Evolutionary conservation across 2,329 filamentous ascomycete species (phyloP), one percentile per base, ranked within the genome.

Genomic region (Malbranchea zuffiana): DNA sequence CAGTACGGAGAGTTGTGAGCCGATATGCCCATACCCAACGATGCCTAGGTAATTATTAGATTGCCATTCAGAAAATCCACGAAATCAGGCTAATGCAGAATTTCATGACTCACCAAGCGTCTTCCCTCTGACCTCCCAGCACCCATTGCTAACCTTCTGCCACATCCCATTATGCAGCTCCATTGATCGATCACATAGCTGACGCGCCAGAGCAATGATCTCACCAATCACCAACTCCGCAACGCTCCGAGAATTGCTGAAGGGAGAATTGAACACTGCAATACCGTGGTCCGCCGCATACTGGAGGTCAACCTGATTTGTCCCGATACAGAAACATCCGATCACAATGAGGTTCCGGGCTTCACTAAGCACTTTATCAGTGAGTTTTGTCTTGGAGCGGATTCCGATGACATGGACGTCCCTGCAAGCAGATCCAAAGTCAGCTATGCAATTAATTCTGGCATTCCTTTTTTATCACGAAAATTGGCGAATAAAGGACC

Each of bases 281-380:
- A 96, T 94, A 48, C 90, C 61, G 42, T 64, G 56, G 12, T 60
- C 55, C n/a, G 60, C 60, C 4, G 60, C 60, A 50, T 60, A 64
- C 45, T 64, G 59, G 17, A 64, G 55, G 41, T 64, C 60, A 19
- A 64, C 60, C 46, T 63, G 61, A 45, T 63, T 96, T 40, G 90
- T 98, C 47, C 90, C 90, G 52, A 98, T 98, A 62, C 90, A 98
- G 73, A 98, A 98, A 68, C 90, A 98, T 43, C 90, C 90, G 50
- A 96, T 77, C 44, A 95, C 90, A 41, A 96, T 81, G 37, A 98
- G 73, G 59, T 95, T 93, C 67, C 87, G 92, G 38, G 90, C 90
- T 59, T 92, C 80, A 39, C 75, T 72, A 43, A 98, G 72, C 18
- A 98, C 83, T 53, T 78, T 80, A 45, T 82, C 79, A 6, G 78